Percentiles rank a stretch among this genome's conserved stretches.
These are phyloP conservation scores for Daldinia sp. DNA, from an alignment of 2,329 filamentous ascomycete genomes.

Conservation along the genomic window DNA sequence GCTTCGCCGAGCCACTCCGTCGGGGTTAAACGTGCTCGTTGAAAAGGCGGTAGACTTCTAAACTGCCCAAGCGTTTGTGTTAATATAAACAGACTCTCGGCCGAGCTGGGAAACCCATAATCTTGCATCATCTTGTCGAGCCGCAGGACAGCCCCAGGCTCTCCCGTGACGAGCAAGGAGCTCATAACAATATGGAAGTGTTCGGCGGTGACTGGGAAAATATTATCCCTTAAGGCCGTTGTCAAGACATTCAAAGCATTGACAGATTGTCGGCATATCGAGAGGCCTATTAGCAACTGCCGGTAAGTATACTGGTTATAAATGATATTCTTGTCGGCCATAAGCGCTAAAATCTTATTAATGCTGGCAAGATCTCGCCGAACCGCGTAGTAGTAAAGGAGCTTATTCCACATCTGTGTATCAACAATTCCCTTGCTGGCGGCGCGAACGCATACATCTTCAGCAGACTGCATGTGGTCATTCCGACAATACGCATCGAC, in stretches of 20 bases:
- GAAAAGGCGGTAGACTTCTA: constrained; percentile 47
- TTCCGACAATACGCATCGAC: constrained; percentile 76
- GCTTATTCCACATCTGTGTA: constrained; percentile 80
- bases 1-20: constrained; percentile 51
- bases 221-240: constrained; percentile 57
- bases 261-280: constrained; percentile 62
- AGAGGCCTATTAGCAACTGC: constrained; percentile 62
- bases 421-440: constrained; percentile 63
- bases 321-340: constrained; percentile 61
- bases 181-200: constrained; percentile 68
- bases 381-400: constrained; percentile 77
- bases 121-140: constrained; percentile 60
- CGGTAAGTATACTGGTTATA: constrained; percentile 65
- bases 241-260: constrained; percentile 63
- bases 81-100: constrained; percentile 58
- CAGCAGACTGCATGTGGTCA: constrained; percentile 65
- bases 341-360: constrained; percentile 61
- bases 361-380: constrained; percentile 66
- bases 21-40: constrained; percentile 35
- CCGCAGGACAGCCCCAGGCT: constrained; percentile 57
- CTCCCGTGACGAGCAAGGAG: constrained; percentile 60
- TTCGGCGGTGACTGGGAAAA: constrained; percentile 60
- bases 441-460: constrained; percentile 69
- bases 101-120: constrained; percentile 57
- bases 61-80: constrained; percentile 57